Percentiles rank a stretch among this genome's conserved stretches.
Evolutionary conservation across 2,329 filamentous ascomycete genomes (phyloP).

Genomic region (Diaporthe longicolla): DNA sequence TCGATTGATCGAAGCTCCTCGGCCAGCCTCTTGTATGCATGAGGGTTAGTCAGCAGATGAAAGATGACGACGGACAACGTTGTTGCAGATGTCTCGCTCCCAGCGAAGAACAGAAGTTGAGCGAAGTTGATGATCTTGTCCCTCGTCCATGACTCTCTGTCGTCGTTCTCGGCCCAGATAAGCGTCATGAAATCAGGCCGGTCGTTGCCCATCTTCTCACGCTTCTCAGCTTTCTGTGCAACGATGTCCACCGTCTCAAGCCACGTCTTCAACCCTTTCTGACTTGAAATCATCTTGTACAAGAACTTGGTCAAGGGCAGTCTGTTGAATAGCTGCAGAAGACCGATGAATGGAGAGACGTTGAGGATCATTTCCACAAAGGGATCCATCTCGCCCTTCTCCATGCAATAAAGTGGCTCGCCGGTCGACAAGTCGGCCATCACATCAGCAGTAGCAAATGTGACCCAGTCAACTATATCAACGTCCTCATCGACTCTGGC

Average conservation of each 20-base stretch:
- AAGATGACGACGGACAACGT: constrained; percentile 46
- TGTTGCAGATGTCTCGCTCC: constrained; percentile 55
- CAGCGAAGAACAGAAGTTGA: constrained; percentile 44
- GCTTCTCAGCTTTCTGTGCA: constrained; percentile 47
- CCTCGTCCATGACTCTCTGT: constrained; percentile 39
- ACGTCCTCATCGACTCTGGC: constrained; percentile 37
- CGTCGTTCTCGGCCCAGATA: constrained; percentile 43
- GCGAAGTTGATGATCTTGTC: constrained; percentile 39
- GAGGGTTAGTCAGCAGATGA: constrained; percentile 16
- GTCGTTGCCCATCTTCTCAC: constrained; percentile 47
- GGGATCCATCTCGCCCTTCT: neutral
- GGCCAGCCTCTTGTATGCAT: constrained; percentile 42
- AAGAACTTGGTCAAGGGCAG: constrained; percentile 5
- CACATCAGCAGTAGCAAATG: constrained; percentile 45
- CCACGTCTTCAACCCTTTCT: constrained; percentile 6
- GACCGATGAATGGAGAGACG: constrained; percentile 14
- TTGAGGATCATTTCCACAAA: constrained; percentile 30
- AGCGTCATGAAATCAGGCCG: constrained; percentile 48
- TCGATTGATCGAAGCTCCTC: constrained; percentile 50
- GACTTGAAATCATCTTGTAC: constrained; percentile 3
- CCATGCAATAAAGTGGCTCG: constrained; percentile 31
- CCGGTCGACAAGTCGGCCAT: constrained; percentile 47
- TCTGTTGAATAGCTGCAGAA: constrained; percentile 12
- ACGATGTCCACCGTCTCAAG: constrained; percentile 12
- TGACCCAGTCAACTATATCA: constrained; percentile 44